A percentile compares a stretch with the other conserved stretches of the same genome.
These are phyloP conservation scores for Yamadazyma nakazawae DNA, from an alignment of 805 yeast genomes.

Conservation along the genomic window DNA sequence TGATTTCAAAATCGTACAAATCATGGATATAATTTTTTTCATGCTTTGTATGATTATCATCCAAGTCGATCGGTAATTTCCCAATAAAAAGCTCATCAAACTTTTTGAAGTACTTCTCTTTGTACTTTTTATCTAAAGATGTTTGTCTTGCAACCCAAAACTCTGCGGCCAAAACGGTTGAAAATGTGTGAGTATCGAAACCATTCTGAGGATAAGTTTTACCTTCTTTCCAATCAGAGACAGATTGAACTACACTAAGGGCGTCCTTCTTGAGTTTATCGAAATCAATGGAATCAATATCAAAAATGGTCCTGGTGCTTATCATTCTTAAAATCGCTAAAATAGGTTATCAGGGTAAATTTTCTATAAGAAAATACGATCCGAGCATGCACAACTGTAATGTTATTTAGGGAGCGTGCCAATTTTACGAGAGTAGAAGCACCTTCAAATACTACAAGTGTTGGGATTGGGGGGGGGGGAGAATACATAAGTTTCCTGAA, in stretches of 20 bases:
- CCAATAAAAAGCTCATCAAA: slow-evolving; percentile 17
- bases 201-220: slow-evolving; percentile 3
- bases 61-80: slow-evolving; percentile 5
- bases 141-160: slow-evolving; percentile 18
- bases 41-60: slow-evolving; percentile 29
- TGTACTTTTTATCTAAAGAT: slow-evolving; percentile 3
- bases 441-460: no score
- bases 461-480: no score
- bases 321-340: background rate
- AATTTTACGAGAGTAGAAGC: no score
- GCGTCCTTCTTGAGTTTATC: background rate
- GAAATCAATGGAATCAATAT: slow-evolving; percentile 4
- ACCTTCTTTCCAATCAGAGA: slow-evolving; percentile 8
- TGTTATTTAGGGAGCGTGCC: no score
- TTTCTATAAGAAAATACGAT: no score
- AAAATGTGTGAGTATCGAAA: slow-evolving; percentile 1
- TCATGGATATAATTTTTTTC: slow-evolving; percentile 37
- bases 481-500: no score
- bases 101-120: slow-evolving; percentile 6
- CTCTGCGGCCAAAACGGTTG: slow-evolving; percentile 6
- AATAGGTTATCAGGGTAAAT: no score
- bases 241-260: background rate
- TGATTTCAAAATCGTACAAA: slow-evolving; percentile 23
- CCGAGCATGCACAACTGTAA: no score
- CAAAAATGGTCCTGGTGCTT: background rate